A percentile compares a stretch with the other conserved stretches of the same genome.
phyloP scores from a whole-genome alignment of 495 filamentous ascomycete genomes.

The Talaromyces borbonicus region DNA sequence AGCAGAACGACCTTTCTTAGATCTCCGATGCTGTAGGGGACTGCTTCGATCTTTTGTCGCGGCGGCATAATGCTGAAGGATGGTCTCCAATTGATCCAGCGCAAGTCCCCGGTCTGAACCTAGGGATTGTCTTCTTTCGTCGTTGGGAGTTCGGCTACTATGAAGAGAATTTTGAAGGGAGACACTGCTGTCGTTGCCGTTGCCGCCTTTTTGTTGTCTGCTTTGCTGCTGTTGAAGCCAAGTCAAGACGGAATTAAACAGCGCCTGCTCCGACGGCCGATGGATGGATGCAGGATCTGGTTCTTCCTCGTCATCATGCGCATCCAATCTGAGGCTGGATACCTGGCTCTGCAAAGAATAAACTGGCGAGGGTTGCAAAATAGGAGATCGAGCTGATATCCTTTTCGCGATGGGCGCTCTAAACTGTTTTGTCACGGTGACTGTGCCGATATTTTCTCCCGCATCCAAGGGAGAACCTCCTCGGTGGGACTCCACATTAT shows the following conservation, averaged over 20 bases:
- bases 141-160: too few relatives aligned
- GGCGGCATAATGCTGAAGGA: constrained; percentile 47
- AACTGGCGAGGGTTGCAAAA: constrained; percentile 8
- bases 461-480: neutral
- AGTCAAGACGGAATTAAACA: constrained; percentile 62
- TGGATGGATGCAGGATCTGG: constrained; percentile 16
- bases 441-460: neutral
- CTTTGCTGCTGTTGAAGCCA: constrained; percentile 74
- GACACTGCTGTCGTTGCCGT: constrained; percentile 16
- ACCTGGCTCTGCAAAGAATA: constrained; percentile 8
- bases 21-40: constrained; percentile 24
- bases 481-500: neutral
- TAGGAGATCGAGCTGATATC: constrained; percentile 3
- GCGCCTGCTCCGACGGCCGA: constrained; percentile 25
- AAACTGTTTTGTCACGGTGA: constrained; percentile 8
- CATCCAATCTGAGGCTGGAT: constrained; percentile 2
- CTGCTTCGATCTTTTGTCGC: constrained; percentile 21
- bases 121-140: constrained; percentile 24
- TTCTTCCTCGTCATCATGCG: constrained; percentile 19
- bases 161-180: constrained; percentile 6
- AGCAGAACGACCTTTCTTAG: constrained; percentile 15
- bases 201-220: constrained; percentile 34
- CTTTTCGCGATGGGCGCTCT: constrained; percentile 7
- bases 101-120: constrained; percentile 52
- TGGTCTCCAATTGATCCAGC: constrained; percentile 59